Percentiles rank a stretch among this genome's conserved stretches.
phyloP scores from a whole-genome alignment of 2,329 filamentous ascomycete genomes.

The Nectriaceae sp. region DNA sequence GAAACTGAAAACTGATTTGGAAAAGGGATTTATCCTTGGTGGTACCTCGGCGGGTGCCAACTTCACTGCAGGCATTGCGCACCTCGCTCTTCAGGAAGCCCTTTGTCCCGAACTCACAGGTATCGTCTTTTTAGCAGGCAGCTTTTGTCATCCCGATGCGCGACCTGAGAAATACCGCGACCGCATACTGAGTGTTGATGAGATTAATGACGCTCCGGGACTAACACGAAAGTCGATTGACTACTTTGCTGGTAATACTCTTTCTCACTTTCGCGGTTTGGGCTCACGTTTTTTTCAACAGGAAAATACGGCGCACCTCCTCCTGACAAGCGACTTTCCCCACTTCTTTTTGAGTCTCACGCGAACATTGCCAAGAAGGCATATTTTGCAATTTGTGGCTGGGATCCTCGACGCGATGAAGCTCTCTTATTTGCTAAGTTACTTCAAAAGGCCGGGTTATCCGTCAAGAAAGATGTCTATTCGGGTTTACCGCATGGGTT shows the following conservation, averaged over 20 bases:
- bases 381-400: conserved; percentile 49
- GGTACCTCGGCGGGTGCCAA: conserved; percentile 55
- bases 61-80: conserved; percentile 47
- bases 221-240: conserved; percentile 39
- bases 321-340: conserved; percentile 41
- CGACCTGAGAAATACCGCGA: conserved; percentile 40
- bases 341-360: conserved; percentile 35
- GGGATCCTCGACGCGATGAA: conserved; percentile 51
- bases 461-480: conserved; percentile 42
- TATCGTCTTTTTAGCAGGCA: conserved; percentile 47
- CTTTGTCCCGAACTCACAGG: conserved; percentile 46
- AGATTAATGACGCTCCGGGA: conserved; percentile 36
- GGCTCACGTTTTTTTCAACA: too few species aligned
- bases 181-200: conserved; percentile 36
- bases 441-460: conserved; percentile 33
- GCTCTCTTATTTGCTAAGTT: conserved; percentile 46
- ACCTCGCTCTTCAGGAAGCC: conserved; percentile 39
- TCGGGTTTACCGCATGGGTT: conserved; percentile 44
- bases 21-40: conserved; percentile 49
- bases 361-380: conserved; percentile 33
- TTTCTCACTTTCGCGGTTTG: too few species aligned
- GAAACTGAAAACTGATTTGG: conserved; percentile 41
- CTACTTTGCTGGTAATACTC: conserved; percentile 32
- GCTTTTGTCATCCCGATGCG: conserved; percentile 40
- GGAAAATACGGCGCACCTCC: conserved; percentile 29